Evolutionary conservation across 2,329 filamentous ascomycete genomes (phyloP), one percentile per base, ranked within the genome.

Genomic region (Trichophyton verrucosum): DNA sequence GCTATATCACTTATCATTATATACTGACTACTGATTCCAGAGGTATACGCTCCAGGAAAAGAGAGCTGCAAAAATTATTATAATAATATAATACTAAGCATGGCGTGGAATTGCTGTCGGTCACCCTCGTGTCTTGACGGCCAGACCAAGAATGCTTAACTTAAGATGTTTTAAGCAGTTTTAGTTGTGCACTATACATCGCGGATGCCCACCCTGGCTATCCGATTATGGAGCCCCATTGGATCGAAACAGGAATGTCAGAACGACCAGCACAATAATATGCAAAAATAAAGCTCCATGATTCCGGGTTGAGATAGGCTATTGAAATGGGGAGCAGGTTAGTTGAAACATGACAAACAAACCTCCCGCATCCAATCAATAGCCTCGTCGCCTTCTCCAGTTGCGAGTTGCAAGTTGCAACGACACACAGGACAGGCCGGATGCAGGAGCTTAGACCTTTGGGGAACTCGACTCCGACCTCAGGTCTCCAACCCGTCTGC

Each of bases 161-260:
- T 55, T 8, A 33, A 55, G 49, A 20, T 55, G 49, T 49, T 49
- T 20, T 49, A 49, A 49, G 46, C 49, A 20, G 49, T 55, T 20
- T 55, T 55, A 33, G 27, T 55, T 27, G 30, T 55, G 30, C 49
- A 24, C 27, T 55, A 44, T 44, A 27, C 49, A 55, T 55, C 49
- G 49, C 49, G 49, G 49, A 55, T 55, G 30, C 30, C 49, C 49
- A 55, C 30, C 49, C 49, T 55, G 49, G 49, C 40, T 20, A 55
- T 55, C 49, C 49, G 49, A 36, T 55, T 55, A 55, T 55, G 49
- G 49, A 55, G 49, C 49, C 49, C 49, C 49, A 30, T 55, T 55
- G 30, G 49, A 55, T 55, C 49, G 27, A 55, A 55, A 55, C 49
- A 36, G 49, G 49, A 55, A 55, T 55, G 49, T 55, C 13, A 55